Percentiles rank a stretch among this genome's conserved stretches.
Conservation (phyloP, 805 yeast species). For the Nakazawaea anatomiae region DNA sequence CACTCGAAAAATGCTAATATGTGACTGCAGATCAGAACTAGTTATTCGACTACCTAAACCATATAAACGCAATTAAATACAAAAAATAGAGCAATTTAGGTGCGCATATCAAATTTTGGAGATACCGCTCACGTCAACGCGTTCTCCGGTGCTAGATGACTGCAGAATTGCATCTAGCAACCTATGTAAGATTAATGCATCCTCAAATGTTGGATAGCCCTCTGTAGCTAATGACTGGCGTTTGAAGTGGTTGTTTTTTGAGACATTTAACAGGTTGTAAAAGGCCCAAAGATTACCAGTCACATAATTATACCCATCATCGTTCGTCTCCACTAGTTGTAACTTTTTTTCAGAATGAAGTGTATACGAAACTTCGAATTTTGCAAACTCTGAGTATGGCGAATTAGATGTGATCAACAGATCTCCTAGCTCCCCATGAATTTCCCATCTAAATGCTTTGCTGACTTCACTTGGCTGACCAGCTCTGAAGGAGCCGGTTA, state of each 20-base stretch:
- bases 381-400: neutral
- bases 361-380: neutral
- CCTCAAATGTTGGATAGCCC: neutral
- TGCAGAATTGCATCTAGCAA: neutral
- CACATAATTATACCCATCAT: neutral
- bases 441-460: neutral
- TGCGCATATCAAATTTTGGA: too few species aligned
- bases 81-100: too few species aligned
- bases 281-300: neutral
- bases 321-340: neutral
- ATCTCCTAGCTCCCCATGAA: neutral
- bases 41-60: too few species aligned
- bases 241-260: neutral
- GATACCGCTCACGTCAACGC: neutral
- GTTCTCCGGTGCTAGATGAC: neutral
- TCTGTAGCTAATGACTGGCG: neutral
- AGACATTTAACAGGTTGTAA: too few species aligned
- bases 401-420: neutral
- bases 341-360: neutral
- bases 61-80: too few species aligned
- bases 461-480: neutral
- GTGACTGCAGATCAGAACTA: too few species aligned
- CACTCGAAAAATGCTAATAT: too few species aligned
- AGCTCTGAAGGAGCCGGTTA: neutral
- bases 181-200: neutral